Base-by-base conservation (phyloP, 345 rosid species). In the Pugionium dolabratum region DNA sequence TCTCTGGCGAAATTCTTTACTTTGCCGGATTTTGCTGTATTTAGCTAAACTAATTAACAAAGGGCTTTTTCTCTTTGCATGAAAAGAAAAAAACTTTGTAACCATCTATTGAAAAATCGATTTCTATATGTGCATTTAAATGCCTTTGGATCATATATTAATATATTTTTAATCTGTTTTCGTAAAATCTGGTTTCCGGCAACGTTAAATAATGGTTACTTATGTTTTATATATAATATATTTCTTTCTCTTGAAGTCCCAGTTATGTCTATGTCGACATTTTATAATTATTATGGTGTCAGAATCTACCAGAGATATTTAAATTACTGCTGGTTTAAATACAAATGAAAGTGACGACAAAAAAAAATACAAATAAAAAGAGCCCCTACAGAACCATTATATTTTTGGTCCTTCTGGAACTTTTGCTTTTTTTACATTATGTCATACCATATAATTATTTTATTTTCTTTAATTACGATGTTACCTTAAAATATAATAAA, bases 241-340 rank as follows among this genome's bases (percentile, higher is more conserved):
- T 48, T 4, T 71, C 34, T 63, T 31, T 49, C 40, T 62, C 59
- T 50, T 25, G 29, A 58, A 72, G 66, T 73, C 50, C 30, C 44
- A 66, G 62, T 59, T 18, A 18, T 18, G 18, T 18, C 18, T 65
- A 66, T 52, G 76, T 66, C 72, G 70, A 73, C 76, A 73, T 66
- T 65, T 18, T 50, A 51, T 65, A 58, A 58, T 66, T 64, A 72
- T 50, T 58, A 65, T 34, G 31, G 62, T 65, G 66, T 72, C 76
- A 66, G 76, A 59, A 59, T 65, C 37, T 73, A 51, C 35, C 11
- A 50, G 55, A 65, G 51, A 51, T 42, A 59, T 3, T 36, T 43
- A 59, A 72, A 51, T 44, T 55, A 59, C 66, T 43, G 49, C 65
- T 58, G 41, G 54, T 57, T 50, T 58, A 18, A 18, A 18, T 18